Conservation (phyloP, 73 alveolate species). For the Diophrys appendiculata region DNA sequence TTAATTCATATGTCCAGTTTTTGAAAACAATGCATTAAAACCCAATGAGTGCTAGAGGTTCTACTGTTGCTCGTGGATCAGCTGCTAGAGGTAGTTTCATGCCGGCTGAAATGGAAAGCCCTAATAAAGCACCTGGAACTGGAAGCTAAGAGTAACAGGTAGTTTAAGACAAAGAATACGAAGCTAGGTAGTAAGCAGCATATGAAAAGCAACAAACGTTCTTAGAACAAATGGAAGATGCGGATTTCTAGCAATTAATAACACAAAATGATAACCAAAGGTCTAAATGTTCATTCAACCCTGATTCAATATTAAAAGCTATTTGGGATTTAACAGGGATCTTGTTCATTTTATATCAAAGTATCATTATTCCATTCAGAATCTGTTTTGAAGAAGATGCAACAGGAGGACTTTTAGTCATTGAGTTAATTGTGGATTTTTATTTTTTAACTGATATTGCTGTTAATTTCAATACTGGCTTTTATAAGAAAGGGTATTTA, state of each 20-base stretch:
- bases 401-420: conserved; percentile 10
- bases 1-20: too few relatives aligned
- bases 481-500: conserved; percentile 58
- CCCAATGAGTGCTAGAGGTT: too few relatives aligned
- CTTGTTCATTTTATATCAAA: conserved; percentile 54
- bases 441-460: conserved; percentile 50
- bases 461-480: conserved; percentile 66
- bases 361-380: conserved; percentile 62
- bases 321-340: conserved; percentile 60
- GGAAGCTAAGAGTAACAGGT: too few relatives aligned
- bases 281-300: conserved; percentile 7
- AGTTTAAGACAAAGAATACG: too few relatives aligned
- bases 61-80: too few relatives aligned
- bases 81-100: too few relatives aligned
- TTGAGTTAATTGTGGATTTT: conserved; percentile 53
- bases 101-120: too few relatives aligned
- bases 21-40: too few relatives aligned
- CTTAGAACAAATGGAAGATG: background rate
- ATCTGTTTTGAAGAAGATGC: conserved; percentile 51
- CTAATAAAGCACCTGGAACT: too few relatives aligned
- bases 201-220: background rate
- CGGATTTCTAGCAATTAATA: background rate
- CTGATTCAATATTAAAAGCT: conserved; percentile 56
- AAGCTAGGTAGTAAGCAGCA: background rate
- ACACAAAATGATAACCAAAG: background rate